These are phyloP conservation scores for Albugo candida DNA, from an alignment of 352 stramenopile genomes.

Conservation along the genomic window DNA sequence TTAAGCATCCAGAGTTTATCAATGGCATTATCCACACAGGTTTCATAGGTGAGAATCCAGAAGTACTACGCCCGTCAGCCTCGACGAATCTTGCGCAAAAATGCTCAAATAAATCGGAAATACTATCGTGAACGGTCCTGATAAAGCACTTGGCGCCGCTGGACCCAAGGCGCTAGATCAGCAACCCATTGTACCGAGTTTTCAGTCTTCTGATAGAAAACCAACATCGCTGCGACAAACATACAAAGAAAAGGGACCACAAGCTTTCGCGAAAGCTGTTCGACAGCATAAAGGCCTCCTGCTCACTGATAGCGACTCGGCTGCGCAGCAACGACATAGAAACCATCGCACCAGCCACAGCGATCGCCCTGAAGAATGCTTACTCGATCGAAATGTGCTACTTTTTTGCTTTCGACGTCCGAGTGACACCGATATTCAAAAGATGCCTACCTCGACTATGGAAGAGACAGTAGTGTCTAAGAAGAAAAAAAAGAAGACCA, in stretches of 20 bases:
- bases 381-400: constrained; percentile 97
- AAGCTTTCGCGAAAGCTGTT: constrained; percentile 93
- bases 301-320: constrained; percentile 91
- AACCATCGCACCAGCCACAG: constrained; percentile 86
- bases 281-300: constrained; percentile 85
- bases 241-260: constrained; percentile 87
- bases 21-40: constrained; percentile 86
- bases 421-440: too few relatives aligned
- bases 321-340: constrained; percentile 92
- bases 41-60: constrained; percentile 94
- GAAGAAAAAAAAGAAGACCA: too few relatives aligned
- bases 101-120: constrained; percentile 94
- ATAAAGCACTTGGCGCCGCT: constrained; percentile 84
- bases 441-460: too few relatives aligned
- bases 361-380: constrained; percentile 81
- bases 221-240: constrained; percentile 76
- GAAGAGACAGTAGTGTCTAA: too few relatives aligned
- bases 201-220: constrained; percentile 16
- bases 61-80: constrained; percentile 75
- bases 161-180: constrained; percentile 70
- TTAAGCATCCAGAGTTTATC: constrained; percentile 90
- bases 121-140: constrained; percentile 93
- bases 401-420: constrained; percentile 95
- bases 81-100: constrained; percentile 89
- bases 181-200: constrained; percentile 75